Conservation (phyloP, 768 basidiomycete genomes). For the Tubosaeta sp. region DNA sequence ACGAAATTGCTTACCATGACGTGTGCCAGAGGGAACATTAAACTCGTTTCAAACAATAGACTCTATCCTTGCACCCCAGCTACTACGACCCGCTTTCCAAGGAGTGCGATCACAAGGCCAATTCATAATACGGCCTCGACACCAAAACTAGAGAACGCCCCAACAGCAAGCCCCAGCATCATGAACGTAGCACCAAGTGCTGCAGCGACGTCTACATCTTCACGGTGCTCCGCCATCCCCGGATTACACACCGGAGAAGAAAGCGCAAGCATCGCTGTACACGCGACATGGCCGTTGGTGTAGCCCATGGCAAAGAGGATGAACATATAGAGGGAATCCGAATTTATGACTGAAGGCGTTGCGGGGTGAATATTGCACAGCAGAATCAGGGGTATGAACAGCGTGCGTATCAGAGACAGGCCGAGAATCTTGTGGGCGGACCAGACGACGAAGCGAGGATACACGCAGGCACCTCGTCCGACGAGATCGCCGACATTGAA, state of each 20-base stretch:
- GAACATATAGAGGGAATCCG: slow-evolving; percentile 71
- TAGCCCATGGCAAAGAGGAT: slow-evolving; percentile 69
- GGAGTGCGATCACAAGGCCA: too few species aligned
- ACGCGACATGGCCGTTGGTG: slow-evolving; percentile 78
- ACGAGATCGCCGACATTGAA: slow-evolving; percentile 71
- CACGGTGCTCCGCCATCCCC: slow-evolving; percentile 56
- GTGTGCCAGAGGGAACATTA: too few species aligned
- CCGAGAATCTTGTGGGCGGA: slow-evolving; percentile 56
- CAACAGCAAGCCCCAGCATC: slow-evolving; percentile 68
- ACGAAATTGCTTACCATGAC: too few species aligned
- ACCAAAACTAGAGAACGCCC: slow-evolving; percentile 78
- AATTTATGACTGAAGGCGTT: slow-evolving; percentile 52
- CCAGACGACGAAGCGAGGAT: slow-evolving; percentile 65
- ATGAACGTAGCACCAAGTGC: slow-evolving; percentile 76
- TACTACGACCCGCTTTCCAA: too few species aligned
- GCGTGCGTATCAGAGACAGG: slow-evolving; percentile 63
- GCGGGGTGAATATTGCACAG: slow-evolving; percentile 74
- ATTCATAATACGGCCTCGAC: too few species aligned
- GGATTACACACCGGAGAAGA: slow-evolving; percentile 80
- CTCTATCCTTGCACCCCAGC: too few species aligned
- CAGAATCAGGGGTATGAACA: slow-evolving; percentile 87
- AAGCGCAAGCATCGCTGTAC: slow-evolving; percentile 76
- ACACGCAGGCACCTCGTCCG: slow-evolving; percentile 65
- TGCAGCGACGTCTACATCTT: slow-evolving; percentile 84
- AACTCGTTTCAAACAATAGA: too few species aligned